phyloP scores from a whole-genome alignment of 2,329 filamentous ascomycete species.

The Cytospora piceae region DNA sequence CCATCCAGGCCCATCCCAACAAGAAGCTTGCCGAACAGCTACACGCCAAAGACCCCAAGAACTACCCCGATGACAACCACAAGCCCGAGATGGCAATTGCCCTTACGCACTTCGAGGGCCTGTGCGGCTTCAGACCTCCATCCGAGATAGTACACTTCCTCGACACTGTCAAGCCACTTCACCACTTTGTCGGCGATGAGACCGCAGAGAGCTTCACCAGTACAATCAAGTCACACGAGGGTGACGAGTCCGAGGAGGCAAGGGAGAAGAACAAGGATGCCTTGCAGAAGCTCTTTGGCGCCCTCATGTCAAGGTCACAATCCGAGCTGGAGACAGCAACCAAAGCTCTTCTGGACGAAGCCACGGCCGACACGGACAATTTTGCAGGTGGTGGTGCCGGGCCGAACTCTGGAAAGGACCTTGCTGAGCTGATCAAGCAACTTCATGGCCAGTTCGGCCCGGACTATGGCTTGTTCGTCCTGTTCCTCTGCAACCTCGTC shows the following conservation, averaged over 20 bases:
- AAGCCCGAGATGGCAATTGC: slow-evolving; percentile 99
- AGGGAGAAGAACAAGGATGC: slow-evolving; percentile 72
- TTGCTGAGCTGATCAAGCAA: slow-evolving; percentile 76
- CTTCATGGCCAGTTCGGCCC: slow-evolving; percentile 83
- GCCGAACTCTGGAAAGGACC: slow-evolving; percentile 68
- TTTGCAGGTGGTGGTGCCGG: slow-evolving; percentile 76
- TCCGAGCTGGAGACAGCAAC: slow-evolving; percentile 67
- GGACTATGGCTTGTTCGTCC: slow-evolving; percentile 91
- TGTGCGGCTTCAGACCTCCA: slow-evolving; percentile 92
- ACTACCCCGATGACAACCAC: slow-evolving; percentile 99
- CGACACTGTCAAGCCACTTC: slow-evolving; percentile 58
- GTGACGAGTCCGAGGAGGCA: slow-evolving; percentile 42
- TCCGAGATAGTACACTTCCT: slow-evolving; percentile 87
- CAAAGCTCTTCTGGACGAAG: slow-evolving; percentile 71
- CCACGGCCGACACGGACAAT: slow-evolving; percentile 66
- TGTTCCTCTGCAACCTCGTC: slow-evolving; percentile 97
- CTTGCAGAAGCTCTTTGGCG: slow-evolving; percentile 74
- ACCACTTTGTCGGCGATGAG: slow-evolving; percentile 67
- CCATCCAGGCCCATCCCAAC: slow-evolving; percentile 96
- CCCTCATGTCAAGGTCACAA: slow-evolving; percentile 77
- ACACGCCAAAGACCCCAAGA: slow-evolving; percentile 80
- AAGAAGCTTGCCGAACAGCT: slow-evolving; percentile 91
- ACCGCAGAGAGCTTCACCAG: slow-evolving; percentile 62
- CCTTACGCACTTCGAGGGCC: slow-evolving; percentile 91
- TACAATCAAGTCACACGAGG: slow-evolving; percentile 50